A percentile compares a stretch with the other conserved stretches of the same genome.
These are phyloP conservation scores for Aegilops speltoides DNA, from an alignment of 176 grass and related monocot genomes.

Conservation along the genomic window DNA sequence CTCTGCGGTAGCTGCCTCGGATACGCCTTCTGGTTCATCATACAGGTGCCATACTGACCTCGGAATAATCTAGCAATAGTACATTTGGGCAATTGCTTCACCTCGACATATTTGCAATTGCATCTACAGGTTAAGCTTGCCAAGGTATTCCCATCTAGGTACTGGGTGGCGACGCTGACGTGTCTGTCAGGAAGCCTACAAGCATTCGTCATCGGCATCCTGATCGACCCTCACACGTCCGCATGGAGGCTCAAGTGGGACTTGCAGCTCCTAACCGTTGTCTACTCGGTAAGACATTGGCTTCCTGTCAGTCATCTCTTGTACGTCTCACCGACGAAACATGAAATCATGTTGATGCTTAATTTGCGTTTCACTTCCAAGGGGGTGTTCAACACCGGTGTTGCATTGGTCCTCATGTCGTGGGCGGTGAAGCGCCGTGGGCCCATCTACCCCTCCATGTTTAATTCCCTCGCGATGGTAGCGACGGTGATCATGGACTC, in stretches of 20 bases:
- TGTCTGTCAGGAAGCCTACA: constrained; percentile 36
- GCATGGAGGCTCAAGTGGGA: constrained; percentile 45
- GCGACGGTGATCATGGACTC: constrained; percentile 8
- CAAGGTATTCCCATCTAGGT: constrained; percentile 39
- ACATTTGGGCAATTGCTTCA: neutral
- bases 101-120: neutral
- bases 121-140: constrained; percentile 25
- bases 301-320: neutral
- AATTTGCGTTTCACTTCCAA: neutral
- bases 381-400: constrained; percentile 20
- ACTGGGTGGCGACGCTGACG: constrained; percentile 32
- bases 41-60: neutral
- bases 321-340: neutral
- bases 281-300: constrained; percentile 39
- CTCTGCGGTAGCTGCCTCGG: constrained; percentile 23
- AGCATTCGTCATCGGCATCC: constrained; percentile 2
- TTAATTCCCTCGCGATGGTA: constrained; percentile 34
- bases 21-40: constrained; percentile 41
- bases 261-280: constrained; percentile 29
- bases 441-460: constrained; percentile 37
- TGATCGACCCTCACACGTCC: neutral
- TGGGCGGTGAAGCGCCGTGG: constrained; percentile 13
- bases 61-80: too few relatives aligned
- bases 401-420: constrained; percentile 15
- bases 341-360: neutral